Conservation (phyloP, 1,284 basidiomycete genomes). For the Trichosporon coremiiforme region DNA sequence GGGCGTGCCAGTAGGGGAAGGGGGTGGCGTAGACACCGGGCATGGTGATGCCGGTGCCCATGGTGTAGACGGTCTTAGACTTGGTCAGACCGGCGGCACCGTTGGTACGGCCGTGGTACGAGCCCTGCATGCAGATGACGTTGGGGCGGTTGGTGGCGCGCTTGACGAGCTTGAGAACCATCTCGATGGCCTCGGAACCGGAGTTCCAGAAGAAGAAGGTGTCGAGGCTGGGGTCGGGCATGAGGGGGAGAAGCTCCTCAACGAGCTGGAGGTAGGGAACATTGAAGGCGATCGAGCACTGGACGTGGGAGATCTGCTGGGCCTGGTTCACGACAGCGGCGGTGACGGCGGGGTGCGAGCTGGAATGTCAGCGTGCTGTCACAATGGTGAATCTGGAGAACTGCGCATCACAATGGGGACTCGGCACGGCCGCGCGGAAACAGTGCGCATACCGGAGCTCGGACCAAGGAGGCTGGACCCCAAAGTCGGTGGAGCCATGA, state of each 20-base stretch:
- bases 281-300: slow-evolving; percentile 55
- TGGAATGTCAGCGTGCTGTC: slow-evolving; percentile 50
- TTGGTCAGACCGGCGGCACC: slow-evolving; percentile 79
- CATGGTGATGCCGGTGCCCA: slow-evolving; percentile 45
- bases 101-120: slow-evolving; percentile 81
- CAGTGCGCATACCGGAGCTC: slow-evolving; percentile 13
- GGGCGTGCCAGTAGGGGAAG: slow-evolving; percentile 93
- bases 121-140: slow-evolving; percentile 84
- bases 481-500: slow-evolving; percentile 14
- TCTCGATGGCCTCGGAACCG: slow-evolving; percentile 47
- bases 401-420: neutral
- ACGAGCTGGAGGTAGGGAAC: slow-evolving; percentile 34
- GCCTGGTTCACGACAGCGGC: slow-evolving; percentile 81
- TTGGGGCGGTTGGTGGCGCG: slow-evolving; percentile 76
- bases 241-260: slow-evolving; percentile 34
- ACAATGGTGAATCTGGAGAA: neutral
- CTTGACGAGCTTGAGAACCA: slow-evolving; percentile 62
- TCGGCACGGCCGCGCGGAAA: neutral
- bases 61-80: slow-evolving; percentile 85
- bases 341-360: slow-evolving; percentile 81
- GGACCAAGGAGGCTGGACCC: neutral
- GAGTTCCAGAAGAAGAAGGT: slow-evolving; percentile 98
- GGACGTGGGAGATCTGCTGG: slow-evolving; percentile 73
- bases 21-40: slow-evolving; percentile 76
- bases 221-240: slow-evolving; percentile 42